phyloP scores from a whole-genome alignment of 495 filamentous ascomycete species.

The Cercophora newfieldiana region DNA sequence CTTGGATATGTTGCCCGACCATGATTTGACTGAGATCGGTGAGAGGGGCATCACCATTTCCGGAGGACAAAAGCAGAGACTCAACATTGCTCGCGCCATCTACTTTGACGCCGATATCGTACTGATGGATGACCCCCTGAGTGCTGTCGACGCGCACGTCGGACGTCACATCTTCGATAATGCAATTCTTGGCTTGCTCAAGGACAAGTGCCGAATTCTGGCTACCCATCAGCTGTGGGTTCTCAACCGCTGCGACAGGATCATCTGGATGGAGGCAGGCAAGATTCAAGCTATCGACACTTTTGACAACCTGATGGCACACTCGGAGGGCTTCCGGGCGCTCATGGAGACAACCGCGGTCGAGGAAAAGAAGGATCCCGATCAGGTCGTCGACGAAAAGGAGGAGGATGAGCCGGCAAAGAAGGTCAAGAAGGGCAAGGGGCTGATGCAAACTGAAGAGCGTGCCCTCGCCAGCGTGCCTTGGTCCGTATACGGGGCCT shows the following conservation, averaged over 20 bases:
- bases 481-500: slow-evolving; percentile 80
- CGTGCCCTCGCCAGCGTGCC: slow-evolving; percentile 76
- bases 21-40: slow-evolving; percentile 75
- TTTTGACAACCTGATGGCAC: slow-evolving; percentile 78
- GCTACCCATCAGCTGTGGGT: slow-evolving; percentile 96
- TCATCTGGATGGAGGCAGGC: slow-evolving; percentile 88
- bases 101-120: slow-evolving; percentile 82
- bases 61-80: slow-evolving; percentile 80
- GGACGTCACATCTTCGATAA: slow-evolving; percentile 95
- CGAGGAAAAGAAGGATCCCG: slow-evolving; percentile 61
- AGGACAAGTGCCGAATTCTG: slow-evolving; percentile 84
- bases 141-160: slow-evolving; percentile 83
- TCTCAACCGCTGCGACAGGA: slow-evolving; percentile 81
- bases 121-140: slow-evolving; percentile 82
- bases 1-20: slow-evolving; percentile 71
- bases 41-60: slow-evolving; percentile 80
- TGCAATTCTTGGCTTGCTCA: slow-evolving; percentile 85
- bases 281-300: slow-evolving; percentile 81
- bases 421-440: slow-evolving; percentile 62
- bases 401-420: slow-evolving; percentile 53
- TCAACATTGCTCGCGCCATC: slow-evolving; percentile 82
- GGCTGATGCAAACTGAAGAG: slow-evolving; percentile 91
- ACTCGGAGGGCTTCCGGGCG: slow-evolving; percentile 70
- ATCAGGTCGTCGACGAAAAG: slow-evolving; percentile 39
- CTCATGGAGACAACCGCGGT: slow-evolving; percentile 82